Base-by-base conservation (phyloP, 768 basidiomycete genomes). In the Mycena haematopus region DNA sequence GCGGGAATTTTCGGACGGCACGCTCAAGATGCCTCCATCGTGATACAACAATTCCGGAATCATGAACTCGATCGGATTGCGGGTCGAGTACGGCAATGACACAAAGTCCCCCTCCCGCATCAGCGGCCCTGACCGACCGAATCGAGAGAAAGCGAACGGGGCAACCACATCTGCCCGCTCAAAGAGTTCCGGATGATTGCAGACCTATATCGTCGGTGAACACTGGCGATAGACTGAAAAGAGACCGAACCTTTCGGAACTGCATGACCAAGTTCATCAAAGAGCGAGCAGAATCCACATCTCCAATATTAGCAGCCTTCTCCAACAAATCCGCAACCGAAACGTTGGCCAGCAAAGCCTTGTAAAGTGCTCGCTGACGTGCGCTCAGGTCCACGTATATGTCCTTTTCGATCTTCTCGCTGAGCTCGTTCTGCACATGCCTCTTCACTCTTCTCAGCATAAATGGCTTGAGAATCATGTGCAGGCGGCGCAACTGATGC, bases 211-310 rank as follows among this genome's bases (percentile, higher is more conserved):
- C 22, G 19, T 52, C 13, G 53, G 49, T 62, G 35, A 54, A 49
- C 22, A 22, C 24, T 25, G n/a, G n/a, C 52, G 29, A 45, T 22
- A 47, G 25, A 38, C 22, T 5, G 54, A 49, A 62, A 27, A 33
- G 2, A 33, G 40, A 24, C 60, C 76, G 27, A 57, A 92, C 94
- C 82, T 99, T 99, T 68, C 97, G 89, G 82, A 99, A 99, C 74
- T 99, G 97, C 97, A 99, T 99, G 65, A 99, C 97, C 63, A 99
- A 84, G 76, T 99, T 99, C 96, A 99, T 99, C 63, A 99, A 79
- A 8, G 95, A 93, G 56, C 94, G 89, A 54, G 95, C 94, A 31
- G 93, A 93, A 67, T 95, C 93, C 7, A 87, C 92, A 69, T 96
- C 94, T 17, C 94, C 92, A 62, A 94, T 87, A 67, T 92, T 92